Evolutionary conservation across 176 grass and related monocot genomes (phyloP).

Genomic region (Cenchrus americanus): DNA sequence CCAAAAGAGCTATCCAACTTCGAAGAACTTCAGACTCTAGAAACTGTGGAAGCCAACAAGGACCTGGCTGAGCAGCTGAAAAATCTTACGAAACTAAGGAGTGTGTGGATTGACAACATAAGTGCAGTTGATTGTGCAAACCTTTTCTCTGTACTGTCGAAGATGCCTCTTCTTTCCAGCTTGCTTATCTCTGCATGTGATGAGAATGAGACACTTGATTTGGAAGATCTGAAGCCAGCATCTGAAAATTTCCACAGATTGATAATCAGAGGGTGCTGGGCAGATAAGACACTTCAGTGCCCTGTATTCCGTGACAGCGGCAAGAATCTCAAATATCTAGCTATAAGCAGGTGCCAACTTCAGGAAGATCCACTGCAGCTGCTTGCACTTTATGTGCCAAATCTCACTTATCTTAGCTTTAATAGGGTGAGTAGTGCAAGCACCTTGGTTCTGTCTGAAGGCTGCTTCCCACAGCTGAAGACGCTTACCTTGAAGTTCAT

Average conservation of each 20-base stretch:
- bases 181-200: slow-evolving; percentile 18
- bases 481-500: background rate
- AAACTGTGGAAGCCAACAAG: slow-evolving; percentile 18
- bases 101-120: slow-evolving; percentile 43
- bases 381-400: background rate
- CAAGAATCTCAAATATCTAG: slow-evolving; percentile 11
- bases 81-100: background rate
- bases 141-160: background rate
- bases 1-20: slow-evolving; percentile 13
- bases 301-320: slow-evolving; percentile 13
- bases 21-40: slow-evolving; percentile 34
- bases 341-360: slow-evolving; percentile 25
- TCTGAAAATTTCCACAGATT: background rate
- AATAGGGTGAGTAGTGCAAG: background rate
- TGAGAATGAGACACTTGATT: background rate
- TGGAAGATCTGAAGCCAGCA: background rate
- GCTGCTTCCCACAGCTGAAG: background rate
- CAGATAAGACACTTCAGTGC: background rate
- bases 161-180: slow-evolving; percentile 30
- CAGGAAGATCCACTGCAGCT: background rate
- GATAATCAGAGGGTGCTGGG: slow-evolving; percentile 35
- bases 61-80: slow-evolving; percentile 8
- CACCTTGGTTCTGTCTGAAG: background rate
- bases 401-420: slow-evolving; percentile 27
- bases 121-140: background rate